These are phyloP conservation scores for Aurantiochytrium sp. DNA, from an alignment of 108 stramenopile species.

Conservation along the genomic window DNA sequence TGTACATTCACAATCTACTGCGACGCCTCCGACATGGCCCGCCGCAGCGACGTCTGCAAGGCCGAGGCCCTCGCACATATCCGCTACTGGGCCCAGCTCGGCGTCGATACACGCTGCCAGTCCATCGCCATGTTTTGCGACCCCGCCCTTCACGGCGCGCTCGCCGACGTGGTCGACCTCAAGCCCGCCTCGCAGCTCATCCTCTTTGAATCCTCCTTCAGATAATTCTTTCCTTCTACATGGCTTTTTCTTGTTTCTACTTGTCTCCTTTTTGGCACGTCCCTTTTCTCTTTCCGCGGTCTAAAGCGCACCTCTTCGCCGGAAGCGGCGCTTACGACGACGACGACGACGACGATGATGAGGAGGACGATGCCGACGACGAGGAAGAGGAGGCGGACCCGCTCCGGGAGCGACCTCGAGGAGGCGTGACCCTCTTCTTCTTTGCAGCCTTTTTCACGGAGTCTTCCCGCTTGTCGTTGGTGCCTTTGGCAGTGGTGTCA, in stretches of 20 bases:
- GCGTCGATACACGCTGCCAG: background rate
- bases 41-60: background rate
- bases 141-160: background rate
- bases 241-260: too few relatives aligned
- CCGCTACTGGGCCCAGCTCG: background rate
- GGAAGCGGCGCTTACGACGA: too few relatives aligned
- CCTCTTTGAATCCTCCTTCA: background rate
- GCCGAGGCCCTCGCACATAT: background rate
- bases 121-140: background rate
- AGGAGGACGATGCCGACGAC: background rate
- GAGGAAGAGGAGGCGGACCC: background rate
- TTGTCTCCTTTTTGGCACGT: too few relatives aligned
- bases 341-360: background rate
- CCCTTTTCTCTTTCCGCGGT: too few relatives aligned
- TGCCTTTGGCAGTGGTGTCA: too few relatives aligned
- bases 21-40: background rate
- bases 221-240: background rate
- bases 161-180: background rate
- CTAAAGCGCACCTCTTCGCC: too few relatives aligned
- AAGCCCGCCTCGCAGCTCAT: background rate
- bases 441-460: too few relatives aligned
- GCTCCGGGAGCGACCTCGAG: too few relatives aligned
- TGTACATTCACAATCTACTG: constrained; percentile 27
- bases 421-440: too few relatives aligned
- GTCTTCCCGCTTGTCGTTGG: too few relatives aligned